Conservation (phyloP, 306 rosid genomes). For the Albizia julibrissin region DNA sequence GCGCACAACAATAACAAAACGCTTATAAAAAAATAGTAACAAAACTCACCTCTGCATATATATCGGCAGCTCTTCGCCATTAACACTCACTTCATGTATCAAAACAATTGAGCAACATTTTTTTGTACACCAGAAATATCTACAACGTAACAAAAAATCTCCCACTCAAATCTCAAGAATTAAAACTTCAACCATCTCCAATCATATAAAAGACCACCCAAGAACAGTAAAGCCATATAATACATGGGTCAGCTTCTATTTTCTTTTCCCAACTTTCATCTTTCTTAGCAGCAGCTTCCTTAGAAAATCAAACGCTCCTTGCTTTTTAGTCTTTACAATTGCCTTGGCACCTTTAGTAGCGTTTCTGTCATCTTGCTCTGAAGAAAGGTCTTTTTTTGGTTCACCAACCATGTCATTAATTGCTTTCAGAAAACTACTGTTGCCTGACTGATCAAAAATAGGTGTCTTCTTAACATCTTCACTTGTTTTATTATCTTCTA, state of each 20-base stretch:
- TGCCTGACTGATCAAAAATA: conserved; percentile 33
- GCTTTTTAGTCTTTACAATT: conserved; percentile 54
- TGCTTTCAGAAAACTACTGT: conserved; percentile 29
- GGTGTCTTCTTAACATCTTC: conserved; percentile 35
- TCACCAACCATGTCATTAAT: conserved; percentile 23
- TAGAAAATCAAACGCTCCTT: conserved; percentile 60
- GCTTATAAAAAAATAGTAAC: not conserved
- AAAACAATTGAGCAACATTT: conserved; percentile 24
- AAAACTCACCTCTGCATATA: not conserved
- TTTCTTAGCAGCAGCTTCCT: conserved; percentile 56
- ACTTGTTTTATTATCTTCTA: conserved; percentile 29
- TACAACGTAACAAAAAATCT: conserved; percentile 34
- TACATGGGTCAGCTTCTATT: conserved; percentile 13
- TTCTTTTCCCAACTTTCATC: conserved; percentile 54
- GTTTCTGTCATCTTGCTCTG: conserved; percentile 38
- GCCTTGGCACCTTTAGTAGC: conserved; percentile 40
- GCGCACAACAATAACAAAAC: not conserved
- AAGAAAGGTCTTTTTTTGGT: conserved; percentile 29
- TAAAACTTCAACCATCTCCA: conserved; percentile 32
- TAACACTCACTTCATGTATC: conserved; percentile 24
- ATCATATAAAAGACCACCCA: conserved; percentile 23
- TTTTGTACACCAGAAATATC: conserved; percentile 35
- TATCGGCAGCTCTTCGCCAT: not conserved
- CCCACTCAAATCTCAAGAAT: conserved; percentile 18
- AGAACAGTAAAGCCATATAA: conserved; percentile 1